These are phyloP conservation scores for Daldinia caldariorum DNA, from an alignment of 495 filamentous ascomycete species.

Conservation along the genomic window DNA sequence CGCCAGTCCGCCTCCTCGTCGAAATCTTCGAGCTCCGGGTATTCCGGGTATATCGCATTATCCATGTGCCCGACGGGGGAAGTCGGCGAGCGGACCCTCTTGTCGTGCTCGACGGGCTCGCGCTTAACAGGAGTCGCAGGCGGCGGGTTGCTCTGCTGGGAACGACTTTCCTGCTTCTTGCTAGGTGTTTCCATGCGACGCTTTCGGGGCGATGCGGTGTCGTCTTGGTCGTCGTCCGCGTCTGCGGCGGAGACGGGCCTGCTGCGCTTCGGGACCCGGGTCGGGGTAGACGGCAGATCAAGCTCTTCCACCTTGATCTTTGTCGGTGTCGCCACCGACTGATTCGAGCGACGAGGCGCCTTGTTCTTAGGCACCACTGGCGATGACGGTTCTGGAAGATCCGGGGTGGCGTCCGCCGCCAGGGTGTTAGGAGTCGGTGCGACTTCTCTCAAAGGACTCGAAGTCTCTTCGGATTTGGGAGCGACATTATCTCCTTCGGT, in stretches of 20 bases:
- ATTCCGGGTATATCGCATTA: too few relatives aligned
- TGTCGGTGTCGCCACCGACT: neutral
- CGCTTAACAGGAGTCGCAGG: neutral
- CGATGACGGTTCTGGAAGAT: conserved; percentile 11
- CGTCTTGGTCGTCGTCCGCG: neutral
- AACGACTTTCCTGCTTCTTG: too few relatives aligned
- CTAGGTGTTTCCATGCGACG: neutral
- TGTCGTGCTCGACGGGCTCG: neutral
- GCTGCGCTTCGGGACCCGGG: conserved; percentile 1
- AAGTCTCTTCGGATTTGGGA: conserved; percentile 7
- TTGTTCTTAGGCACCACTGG: conserved; percentile 16
- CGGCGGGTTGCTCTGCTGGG: too few relatives aligned
- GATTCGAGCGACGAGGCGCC: neutral
- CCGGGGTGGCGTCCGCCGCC: neutral
- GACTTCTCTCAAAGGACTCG: conserved; percentile 16
- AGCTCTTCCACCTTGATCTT: neutral
- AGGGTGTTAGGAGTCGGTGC: neutral
- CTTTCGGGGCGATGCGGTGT: neutral
- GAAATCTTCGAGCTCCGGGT: neutral
- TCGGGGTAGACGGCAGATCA: neutral
- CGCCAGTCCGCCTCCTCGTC: neutral
- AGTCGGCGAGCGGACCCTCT: too few relatives aligned
- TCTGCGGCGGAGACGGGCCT: neutral
- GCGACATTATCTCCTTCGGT: neutral
- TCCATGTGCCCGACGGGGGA: neutral